These are phyloP conservation scores for Ceratocystis cacaofunesta DNA, from an alignment of 2,329 filamentous ascomycete genomes.

Conservation along the genomic window DNA sequence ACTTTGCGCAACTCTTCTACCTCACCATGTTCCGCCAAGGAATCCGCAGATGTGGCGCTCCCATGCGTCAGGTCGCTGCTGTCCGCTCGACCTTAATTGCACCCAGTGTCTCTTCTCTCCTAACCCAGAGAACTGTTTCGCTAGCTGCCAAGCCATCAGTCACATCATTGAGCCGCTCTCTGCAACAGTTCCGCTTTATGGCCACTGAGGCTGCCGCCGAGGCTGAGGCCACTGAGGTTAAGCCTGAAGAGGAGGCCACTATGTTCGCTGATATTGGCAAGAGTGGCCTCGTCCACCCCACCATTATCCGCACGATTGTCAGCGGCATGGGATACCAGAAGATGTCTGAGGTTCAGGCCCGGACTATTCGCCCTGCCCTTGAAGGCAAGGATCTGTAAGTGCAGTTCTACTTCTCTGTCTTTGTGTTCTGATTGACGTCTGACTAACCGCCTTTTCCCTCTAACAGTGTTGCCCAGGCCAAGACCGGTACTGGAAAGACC, in stretches of 20 bases:
- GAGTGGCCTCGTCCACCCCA: constrained; percentile 40
- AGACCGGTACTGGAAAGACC: constrained; percentile 94
- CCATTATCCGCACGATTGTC: constrained; percentile 54
- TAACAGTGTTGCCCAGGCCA: constrained; percentile 72
- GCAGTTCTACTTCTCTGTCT: constrained; percentile 13
- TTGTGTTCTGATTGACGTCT: constrained; percentile 17
- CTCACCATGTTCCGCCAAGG: constrained; percentile 18
- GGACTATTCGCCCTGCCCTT: constrained; percentile 68
- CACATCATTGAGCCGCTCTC: constrained; percentile 12
- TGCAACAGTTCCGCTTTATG: constrained; percentile 17
- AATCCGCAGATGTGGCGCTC: constrained; percentile 14
- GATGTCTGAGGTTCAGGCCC: constrained; percentile 86
- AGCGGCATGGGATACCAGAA: constrained; percentile 57
- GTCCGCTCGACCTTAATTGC: constrained; percentile 8
- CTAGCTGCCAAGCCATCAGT: constrained; percentile 9
- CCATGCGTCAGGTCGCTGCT: constrained; percentile 14
- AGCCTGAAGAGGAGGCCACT: constrained; percentile 21
- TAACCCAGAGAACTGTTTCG: constrained; percentile 10
- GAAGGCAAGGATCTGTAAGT: constrained; percentile 70
- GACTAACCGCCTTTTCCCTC: background rate
- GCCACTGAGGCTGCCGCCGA: constrained; percentile 15
- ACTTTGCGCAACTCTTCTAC: too few relatives aligned
- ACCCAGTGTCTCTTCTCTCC: constrained; percentile 7
- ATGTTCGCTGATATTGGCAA: constrained; percentile 32
- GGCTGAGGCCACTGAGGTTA: background rate